Evolutionary conservation across 139 green algal species (phyloP), one percentile per base, ranked within the genome.

Genomic region (Medakamo hakoo): DNA sequence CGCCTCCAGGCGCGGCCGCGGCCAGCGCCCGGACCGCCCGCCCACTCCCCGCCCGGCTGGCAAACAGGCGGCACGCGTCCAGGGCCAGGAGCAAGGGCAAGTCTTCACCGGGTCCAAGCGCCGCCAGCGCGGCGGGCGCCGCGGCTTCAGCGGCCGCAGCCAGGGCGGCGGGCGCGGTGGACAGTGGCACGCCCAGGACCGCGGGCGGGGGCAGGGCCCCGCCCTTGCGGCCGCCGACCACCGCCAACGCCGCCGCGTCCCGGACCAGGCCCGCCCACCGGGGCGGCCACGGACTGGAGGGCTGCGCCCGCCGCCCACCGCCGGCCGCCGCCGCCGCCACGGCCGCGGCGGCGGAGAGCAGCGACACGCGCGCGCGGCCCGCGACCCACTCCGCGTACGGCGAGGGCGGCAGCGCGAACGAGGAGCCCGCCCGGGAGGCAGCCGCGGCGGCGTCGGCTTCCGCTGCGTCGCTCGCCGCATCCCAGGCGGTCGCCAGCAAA

Each of bases 301-400:
- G 14, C n/a, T 31, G 49, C 21, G 21, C 49, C 63, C 28, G 56
- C 56, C 49, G 19, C 24, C 22, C 49, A 2, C 18, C 4, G n/a
- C 52, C 49, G 2, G 62, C 63, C 1, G 69, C 72, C 26, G 82
- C 60, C 26, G 60, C 57, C 0, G 75, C 65, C 71, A 81, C 89
- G 58, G 80, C 77, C 1, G 84, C 82, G 64, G 88, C 82, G 3
- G 84, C 81, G 55, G 79, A 65, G 24, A 85, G 72, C 27, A 83
- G 52, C 1, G 76, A 68, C 25, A 79, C 55, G 2, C 63, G 52
- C 21, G 78, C 80, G 3, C 66, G 60, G 27, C 76, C 73, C 9
- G 63, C 77, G 31, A 93, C 85, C 77, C 82, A 87, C 64, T 93
- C 85, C 5, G 77, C 83, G 61, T 87, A 88, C 32, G 66, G 59